Base-by-base conservation (phyloP, 2,329 filamentous ascomycete species). In the Xylariales sp. region DNA sequence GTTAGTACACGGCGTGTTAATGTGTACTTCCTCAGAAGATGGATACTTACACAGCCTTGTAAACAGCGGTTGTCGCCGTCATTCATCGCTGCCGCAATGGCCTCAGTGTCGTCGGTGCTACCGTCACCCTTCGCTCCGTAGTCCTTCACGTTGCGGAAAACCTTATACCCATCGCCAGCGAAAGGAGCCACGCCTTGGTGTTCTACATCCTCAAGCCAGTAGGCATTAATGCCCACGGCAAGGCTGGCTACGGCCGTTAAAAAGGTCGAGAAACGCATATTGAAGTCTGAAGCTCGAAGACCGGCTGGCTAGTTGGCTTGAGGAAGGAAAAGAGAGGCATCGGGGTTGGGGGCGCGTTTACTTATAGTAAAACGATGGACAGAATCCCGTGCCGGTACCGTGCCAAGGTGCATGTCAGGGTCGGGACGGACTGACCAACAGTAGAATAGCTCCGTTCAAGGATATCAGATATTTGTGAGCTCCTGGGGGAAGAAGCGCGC, bases 61-160 rank as follows among this genome's bases (percentile, higher is more conserved):
- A 80, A 77, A 68, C 82, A 84, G 45, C 81, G 79, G 71, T 80
- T 80, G 8, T 80, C 78, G 18, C 78, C 78, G 16, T 77, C 70
- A 55, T 75, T 79, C 71, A 84, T 80, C 49, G 83, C 83, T n/a
- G 75, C 73, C 39, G 81, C 81, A 72, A 85, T 84, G 48, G 83
- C 83, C 36, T 76, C 81, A 28, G 83, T 83, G 66, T 84, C 83
- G 71, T 84, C 83, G 12, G 81, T 82, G 16, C 76, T 73, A 43
- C 83, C 82, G 72, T 84, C 82, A 69, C 81, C 83, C 68, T 73
- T 80, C 56, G 83, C 83, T 53, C 83, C 83, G 67, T 82, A 85
- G 75, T 83, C 82, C 72, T 78, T 82, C 28, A 84, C 83, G 66
- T 84, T 84, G 53, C 83, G 81, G 68, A 83, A 85, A 5, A 84